Evolutionary conservation across 2,329 filamentous ascomycete genomes (phyloP), one percentile per base, ranked within the genome.

Genomic region (Aspergillus ruber): DNA sequence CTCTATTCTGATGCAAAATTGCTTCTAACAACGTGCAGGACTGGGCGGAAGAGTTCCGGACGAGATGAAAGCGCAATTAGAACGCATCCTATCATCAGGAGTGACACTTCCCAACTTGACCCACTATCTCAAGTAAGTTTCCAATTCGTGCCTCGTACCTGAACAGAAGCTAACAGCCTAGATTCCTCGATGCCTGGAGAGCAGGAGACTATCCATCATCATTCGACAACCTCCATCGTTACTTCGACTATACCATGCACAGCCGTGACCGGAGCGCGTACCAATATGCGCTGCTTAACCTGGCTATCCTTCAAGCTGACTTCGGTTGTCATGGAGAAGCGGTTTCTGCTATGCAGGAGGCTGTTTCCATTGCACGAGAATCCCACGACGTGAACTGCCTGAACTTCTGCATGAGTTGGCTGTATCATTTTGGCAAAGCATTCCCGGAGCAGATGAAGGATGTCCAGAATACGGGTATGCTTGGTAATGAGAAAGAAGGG

Each of bases 181-280:
- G 85, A 56, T 97, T 95, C 62, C 82, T 96, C 12, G 90, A 98
- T 65, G 82, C 90, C 0, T 97, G 90, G 91, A 82, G 86, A 64
- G 84, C 89, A 3, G 91, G 91, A 4, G 90, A 97, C 67, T 94
- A 91, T 60, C 83, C 87, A 10, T 88, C 87, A 1, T 86, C 93
- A 0, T 93, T 96, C 63, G 91, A 98, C 60, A 85, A 85, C 56
- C 76, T 98, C 17, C 90, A 97, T 66, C 84, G 89, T 44, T 98
- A 96, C 67, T 98, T 96, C 60, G 93, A 98, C 66, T 96, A 95
- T 67, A 93, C 90, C 1, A 90, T 94, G 82, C 86, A 93, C 59
- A 86, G 83, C 56, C 76, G 83, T 50, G 87, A 95, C 59, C 84
- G 87, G 20, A 80, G 86, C 4, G 90, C 90, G 59, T 97, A 98